These are phyloP conservation scores for Plantago elongata DNA, from an alignment of 257 asterid genomes.

Conservation along the genomic window DNA sequence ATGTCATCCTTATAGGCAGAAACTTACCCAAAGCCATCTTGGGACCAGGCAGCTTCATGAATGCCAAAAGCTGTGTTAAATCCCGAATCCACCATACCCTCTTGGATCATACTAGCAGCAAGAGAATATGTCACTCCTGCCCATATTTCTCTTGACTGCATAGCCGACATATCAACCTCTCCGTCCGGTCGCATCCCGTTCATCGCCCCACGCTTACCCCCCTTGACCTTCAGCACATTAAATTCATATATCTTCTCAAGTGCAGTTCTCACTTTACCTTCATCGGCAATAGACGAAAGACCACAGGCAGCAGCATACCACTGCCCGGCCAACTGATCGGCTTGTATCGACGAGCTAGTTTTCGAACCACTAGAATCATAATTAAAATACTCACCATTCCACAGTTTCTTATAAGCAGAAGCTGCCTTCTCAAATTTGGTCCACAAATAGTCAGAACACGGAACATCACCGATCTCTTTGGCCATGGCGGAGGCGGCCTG, in stretches of 20 bases:
- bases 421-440: constrained; percentile 57
- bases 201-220: constrained; percentile 61
- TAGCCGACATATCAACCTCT: constrained; percentile 46
- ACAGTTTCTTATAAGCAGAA: constrained; percentile 45
- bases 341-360: constrained; percentile 62
- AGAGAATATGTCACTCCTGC: constrained; percentile 69
- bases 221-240: constrained; percentile 58
- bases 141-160: constrained; percentile 83
- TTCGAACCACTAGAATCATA: constrained; percentile 46
- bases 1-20: too few species aligned
- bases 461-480: constrained; percentile 51
- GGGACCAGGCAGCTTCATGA: constrained; percentile 46
- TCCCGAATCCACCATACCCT: constrained; percentile 49
- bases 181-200: constrained; percentile 74
- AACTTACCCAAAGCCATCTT: constrained; percentile 29
- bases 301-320: constrained; percentile 84
- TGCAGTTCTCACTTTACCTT: constrained; percentile 44
- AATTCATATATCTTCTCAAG: constrained; percentile 46
- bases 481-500: constrained; percentile 85
- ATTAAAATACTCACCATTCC: constrained; percentile 78
- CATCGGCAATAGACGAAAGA: constrained; percentile 59
- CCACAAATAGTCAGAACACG: constrained; percentile 59
- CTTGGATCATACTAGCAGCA: constrained; percentile 74
- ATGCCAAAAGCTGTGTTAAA: constrained; percentile 63
- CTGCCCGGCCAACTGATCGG: constrained; percentile 85